Evolutionary conservation across 2,329 filamentous ascomycete species (phyloP), one percentile per base, ranked within the genome.

Genomic region (Elsinoe perseae): DNA sequence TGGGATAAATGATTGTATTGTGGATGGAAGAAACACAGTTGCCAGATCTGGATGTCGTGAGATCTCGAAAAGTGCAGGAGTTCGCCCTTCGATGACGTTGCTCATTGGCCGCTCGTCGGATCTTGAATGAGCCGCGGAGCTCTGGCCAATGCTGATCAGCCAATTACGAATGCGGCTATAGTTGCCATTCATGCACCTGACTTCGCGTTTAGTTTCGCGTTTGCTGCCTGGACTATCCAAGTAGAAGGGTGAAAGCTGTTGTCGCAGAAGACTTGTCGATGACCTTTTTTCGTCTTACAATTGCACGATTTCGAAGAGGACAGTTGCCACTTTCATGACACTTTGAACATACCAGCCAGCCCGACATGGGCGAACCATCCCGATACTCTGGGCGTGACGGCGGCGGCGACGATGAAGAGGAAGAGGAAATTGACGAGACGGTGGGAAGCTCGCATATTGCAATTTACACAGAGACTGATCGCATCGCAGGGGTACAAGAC

Each of bases 401-500:
- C 18, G 73, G 76, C 40, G 75, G 79, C 46, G 77, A 81, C 4
- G 83, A 87, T 5, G 86, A 90, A 16, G 86, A 81, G 52, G 82
- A 85, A 44, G 83, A 86, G 58, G 80, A 82, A 61, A 70, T 85
- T 58, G 84, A 86, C 60, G 86, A 89, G 63, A 76, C 76, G 43
- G 81, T 85, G 71, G 63, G 74, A 62, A 27, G 34, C 14, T 18
- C 12, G 43, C 44, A 18, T 56, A 4, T 9, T 14, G n/a, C 3
- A 14, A 36, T 36, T 7, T 5, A 3, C n/a, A 12, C 12, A 14
- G 10, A 36, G 4, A 14, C 32, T 36, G 10, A 36, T 36, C 30
- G 5, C 25, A 7, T 8, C 18, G n/a, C 63, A 92, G 89, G 85
- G 83, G 70, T 98, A 93, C 76, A 95, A 91, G 74, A 80, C 86